phyloP scores from a whole-genome alignment of 2,329 filamentous ascomycete species.

The Stachybotrys chlorohalonatus region DNA sequence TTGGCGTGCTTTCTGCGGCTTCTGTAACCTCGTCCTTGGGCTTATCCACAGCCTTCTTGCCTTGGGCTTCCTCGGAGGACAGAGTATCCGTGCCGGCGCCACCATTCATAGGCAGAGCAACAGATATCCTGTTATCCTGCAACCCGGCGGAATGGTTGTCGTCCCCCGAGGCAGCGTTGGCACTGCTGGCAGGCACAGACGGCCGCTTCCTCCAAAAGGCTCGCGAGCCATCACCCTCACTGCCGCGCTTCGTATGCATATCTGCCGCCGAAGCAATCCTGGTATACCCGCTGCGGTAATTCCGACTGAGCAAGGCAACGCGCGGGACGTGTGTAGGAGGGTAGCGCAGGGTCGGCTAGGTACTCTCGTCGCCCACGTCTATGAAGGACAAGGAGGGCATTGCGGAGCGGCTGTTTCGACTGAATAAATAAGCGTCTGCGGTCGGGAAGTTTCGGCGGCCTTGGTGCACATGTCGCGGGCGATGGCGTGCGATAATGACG shows the following conservation, averaged over 20 bases:
- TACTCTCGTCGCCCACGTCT: background rate
- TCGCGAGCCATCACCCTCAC: background rate
- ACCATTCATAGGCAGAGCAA: background rate
- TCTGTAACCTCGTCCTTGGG: background rate
- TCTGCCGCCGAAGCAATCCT: background rate
- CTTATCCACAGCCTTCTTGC: background rate
- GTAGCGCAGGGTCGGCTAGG: background rate
- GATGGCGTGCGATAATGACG: too few species aligned
- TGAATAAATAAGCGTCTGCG: too few species aligned
- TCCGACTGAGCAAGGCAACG: background rate
- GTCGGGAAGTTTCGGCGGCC: too few species aligned
- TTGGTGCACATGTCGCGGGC: too few species aligned
- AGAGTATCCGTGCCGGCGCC: too few species aligned
- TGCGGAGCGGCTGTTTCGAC: background rate
- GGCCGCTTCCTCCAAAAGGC: background rate
- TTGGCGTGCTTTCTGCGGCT: background rate
- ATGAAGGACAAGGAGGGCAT: background rate
- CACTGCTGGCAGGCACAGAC: background rate
- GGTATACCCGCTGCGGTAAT: background rate
- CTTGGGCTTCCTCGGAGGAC: too few species aligned
- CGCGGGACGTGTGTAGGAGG: background rate
- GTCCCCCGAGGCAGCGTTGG: background rate
- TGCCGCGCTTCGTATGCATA: background rate
- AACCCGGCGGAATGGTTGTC: background rate
- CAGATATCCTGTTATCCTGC: background rate